A percentile compares a stretch with the other conserved stretches of the same genome.
Conservation (phyloP, 352 stramenopile species). For the Phytopythium mirpurense region DNA sequence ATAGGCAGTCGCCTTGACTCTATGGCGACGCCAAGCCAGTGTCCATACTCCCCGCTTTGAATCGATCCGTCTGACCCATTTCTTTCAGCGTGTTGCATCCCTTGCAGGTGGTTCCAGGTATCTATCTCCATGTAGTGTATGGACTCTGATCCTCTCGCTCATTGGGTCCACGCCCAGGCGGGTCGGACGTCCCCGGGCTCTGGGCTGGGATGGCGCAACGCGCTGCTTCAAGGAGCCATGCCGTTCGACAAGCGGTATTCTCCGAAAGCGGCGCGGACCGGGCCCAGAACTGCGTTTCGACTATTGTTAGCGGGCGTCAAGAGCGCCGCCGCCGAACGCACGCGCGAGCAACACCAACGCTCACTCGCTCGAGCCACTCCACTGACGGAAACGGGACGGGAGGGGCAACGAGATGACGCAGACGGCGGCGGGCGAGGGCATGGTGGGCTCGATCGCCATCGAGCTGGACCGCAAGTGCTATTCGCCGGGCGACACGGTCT, state of each 20-base stretch:
- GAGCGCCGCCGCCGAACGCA: neutral
- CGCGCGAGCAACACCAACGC: too few species aligned
- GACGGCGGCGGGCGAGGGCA: constrained; percentile 27
- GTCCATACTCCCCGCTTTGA: too few species aligned
- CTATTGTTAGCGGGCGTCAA: constrained; percentile 7
- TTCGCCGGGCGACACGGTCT: constrained; percentile 20
- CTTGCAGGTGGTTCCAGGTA: too few species aligned
- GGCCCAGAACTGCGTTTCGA: neutral
- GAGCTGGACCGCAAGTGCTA: constrained; percentile 19
- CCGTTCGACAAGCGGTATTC: neutral
- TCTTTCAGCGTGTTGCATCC: too few species aligned
- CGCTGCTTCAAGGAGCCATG: neutral
- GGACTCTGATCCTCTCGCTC: too few species aligned
- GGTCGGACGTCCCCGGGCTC: neutral
- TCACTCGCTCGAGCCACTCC: too few species aligned
- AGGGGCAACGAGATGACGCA: constrained; percentile 8
- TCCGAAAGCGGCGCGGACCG: constrained; percentile 1
- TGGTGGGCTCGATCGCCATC: constrained; percentile 20
- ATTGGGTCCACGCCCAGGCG: too few species aligned
- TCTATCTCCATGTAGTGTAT: too few species aligned
- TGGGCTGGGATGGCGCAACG: constrained; percentile 1
- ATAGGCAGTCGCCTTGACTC: too few species aligned
- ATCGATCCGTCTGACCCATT: too few species aligned
- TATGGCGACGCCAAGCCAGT: too few species aligned
- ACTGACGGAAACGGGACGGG: neutral